Base-by-base conservation (phyloP, 1,284 basidiomycete species). In the Pterula multifida region DNA sequence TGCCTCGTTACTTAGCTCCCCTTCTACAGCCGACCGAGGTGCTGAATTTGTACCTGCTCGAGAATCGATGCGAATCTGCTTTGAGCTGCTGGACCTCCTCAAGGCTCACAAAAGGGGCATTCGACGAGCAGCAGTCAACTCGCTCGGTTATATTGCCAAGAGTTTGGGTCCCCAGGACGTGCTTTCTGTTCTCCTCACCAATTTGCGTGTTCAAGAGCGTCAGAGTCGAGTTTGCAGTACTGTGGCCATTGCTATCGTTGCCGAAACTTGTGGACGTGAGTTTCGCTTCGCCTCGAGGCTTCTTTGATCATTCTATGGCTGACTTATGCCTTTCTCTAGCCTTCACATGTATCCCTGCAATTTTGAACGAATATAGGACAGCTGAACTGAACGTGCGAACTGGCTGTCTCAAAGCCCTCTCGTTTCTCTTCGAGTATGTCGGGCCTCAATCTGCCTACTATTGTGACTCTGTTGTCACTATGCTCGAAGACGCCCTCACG, bases 21-120 rank as follows among this genome's bases (percentile, higher is more conserved):
- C 21, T 28, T 54, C 49, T 52, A 28, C 52, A 82, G 94, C 96
- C 53, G 96, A 99, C 81, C 91, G 96, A 64, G 96, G 96, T 53
- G 92, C 96, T 36, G 96, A 98, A 68, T 98, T 92, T 55, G 96
- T 98, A 0, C 93, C 93, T 24, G 95, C 96, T 21, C 82, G 95
- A 62, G 96, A 98, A 69, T 98, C 95, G 95, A 98, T 99, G 96
- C 86, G 96, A 61, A 99, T 99, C 65, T 98, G 96, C 65, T 98
- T 98, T 67, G 96, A 99, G 66, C 72, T 99, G 36, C 78, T 99
- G 47, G 96, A 98, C 62, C 73, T 99, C 39, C 77, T 99, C 60
- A 98, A 98, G 66, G 96, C 96, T 4, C 96, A 99, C 72, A 98
- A 98, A 73, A 97, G 97, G 70, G 94, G 90, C 32, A 98, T 98